Base-by-base conservation (phyloP, 495 filamentous ascomycete species). In the Penicillium canescens region DNA sequence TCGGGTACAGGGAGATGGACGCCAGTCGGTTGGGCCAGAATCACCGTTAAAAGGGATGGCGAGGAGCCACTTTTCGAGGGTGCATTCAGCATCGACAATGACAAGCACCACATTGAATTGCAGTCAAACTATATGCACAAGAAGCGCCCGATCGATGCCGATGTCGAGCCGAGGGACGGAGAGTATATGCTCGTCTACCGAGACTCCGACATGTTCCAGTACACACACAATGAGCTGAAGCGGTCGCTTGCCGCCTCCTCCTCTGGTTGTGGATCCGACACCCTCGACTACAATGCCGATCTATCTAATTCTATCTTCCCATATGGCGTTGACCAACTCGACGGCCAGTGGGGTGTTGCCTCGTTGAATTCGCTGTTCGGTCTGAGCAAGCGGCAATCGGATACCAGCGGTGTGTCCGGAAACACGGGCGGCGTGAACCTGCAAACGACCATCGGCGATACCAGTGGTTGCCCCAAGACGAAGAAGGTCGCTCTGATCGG, bases 111-210 rank as follows among this genome's bases (percentile, higher is more conserved):
- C 71, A 76, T 98, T 23, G 91, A 96, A 59, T 77, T 91, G 49
- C 79, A 81, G 50, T 81, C 81, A 26, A 86, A 82, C 35, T 98
- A 94, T 61, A 77, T 82, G 62, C 78, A 83, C 59, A 96, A 90
- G 47, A 83, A 82, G 60, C 84, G 89, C 54, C 68, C 68, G 1
- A 73, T 86, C n/a, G 94, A 98, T 67, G 88, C 89, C n/a, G 71
- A 78, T 21, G 67, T 90, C 12, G 80, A 84, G 42, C 62, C 69
- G 28, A 73, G 65, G 14, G 81, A 75, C 2, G 80, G 85, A 16
- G 91, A 96, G 43, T 91, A 84, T 62, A 96, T 98, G 94, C 72
- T 96, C 18, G 80, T 96, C 5, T 98, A 87, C 72, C 82, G 92
- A 34, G 92, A 98, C 67, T 94, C 91, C 31, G 95, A 98, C 67